A percentile compares a stretch with the other conserved stretches of the same genome.
phyloP scores from a whole-genome alignment of 2,329 filamentous ascomycete genomes.

The Fusarium sp. region DNA sequence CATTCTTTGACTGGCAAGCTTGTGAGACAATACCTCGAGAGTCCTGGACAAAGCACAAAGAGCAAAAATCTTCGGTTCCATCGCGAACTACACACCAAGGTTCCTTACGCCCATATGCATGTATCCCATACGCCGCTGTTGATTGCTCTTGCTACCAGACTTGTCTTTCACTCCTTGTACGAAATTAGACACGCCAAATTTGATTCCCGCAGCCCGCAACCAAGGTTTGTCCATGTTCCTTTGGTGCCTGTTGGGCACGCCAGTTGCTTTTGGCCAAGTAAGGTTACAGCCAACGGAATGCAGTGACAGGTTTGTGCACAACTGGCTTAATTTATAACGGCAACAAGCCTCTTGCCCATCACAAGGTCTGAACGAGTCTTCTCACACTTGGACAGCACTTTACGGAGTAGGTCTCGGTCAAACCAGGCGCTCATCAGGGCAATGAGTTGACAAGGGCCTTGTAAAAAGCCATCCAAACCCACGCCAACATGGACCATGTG shows the following conservation, averaged over 20 bases:
- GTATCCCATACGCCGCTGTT: slow-evolving; percentile 23
- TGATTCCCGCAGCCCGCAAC: slow-evolving; percentile 20
- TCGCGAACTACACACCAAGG: slow-evolving; percentile 16
- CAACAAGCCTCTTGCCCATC: slow-evolving; percentile 40
- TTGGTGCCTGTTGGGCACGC: slow-evolving; percentile 22
- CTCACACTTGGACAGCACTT: slow-evolving; percentile 8
- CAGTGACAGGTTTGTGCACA: slow-evolving; percentile 33
- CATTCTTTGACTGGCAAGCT: slow-evolving; percentile 15
- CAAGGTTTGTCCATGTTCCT: slow-evolving; percentile 29
- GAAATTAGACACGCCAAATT: slow-evolving; percentile 26
- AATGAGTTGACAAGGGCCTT: slow-evolving; percentile 28
- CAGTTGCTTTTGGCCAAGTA: slow-evolving; percentile 35
- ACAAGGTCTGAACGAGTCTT: slow-evolving; percentile 19
- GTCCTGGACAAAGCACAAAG: slow-evolving; percentile 20
- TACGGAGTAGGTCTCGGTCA: slow-evolving; percentile 37
- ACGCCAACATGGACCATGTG: slow-evolving; percentile 37
- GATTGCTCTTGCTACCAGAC: slow-evolving; percentile 28
- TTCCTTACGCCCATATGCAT: slow-evolving; percentile 18
- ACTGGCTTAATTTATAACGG: slow-evolving; percentile 39
- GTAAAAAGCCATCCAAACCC: slow-evolving; percentile 19
- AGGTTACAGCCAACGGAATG: slow-evolving; percentile 37
- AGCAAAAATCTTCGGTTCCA: slow-evolving; percentile 12
- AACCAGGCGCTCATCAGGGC: slow-evolving; percentile 33
- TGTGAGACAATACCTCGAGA: slow-evolving; percentile 14
- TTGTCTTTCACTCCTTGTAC: slow-evolving; percentile 7